phyloP scores from a whole-genome alignment of 1,284 basidiomycete species.

The Cutaneotrichosporon sp. region DNA sequence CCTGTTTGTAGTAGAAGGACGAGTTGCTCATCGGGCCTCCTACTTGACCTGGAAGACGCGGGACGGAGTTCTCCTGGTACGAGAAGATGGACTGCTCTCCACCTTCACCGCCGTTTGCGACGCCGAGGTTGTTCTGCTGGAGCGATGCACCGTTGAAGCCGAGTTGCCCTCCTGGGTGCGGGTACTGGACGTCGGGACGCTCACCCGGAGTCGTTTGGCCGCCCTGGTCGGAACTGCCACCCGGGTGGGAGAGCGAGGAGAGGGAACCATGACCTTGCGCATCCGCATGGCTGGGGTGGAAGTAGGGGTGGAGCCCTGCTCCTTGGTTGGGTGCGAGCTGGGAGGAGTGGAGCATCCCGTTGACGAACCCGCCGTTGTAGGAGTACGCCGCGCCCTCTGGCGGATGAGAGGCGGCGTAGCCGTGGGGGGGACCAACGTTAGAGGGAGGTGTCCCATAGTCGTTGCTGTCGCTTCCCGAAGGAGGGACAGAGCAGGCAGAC shows the following conservation, averaged over 20 bases:
- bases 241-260: conserved; percentile 8
- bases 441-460: conserved; percentile 32
- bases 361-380: conserved; percentile 37
- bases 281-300: conserved; percentile 21
- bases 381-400: conserved; percentile 41
- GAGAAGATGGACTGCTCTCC: conserved; percentile 23
- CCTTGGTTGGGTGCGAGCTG: conserved; percentile 19
- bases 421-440: conserved; percentile 23
- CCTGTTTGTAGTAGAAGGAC: conserved; percentile 24
- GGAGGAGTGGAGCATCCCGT: conserved; percentile 22
- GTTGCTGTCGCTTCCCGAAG: conserved; percentile 22
- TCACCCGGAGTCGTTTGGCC: conserved; percentile 10
- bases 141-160: conserved; percentile 12
- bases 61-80: conserved; percentile 23
- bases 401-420: conserved; percentile 47
- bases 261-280: conserved; percentile 13
- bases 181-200: conserved; percentile 10
- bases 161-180: conserved; percentile 10
- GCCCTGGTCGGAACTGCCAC: conserved; percentile 6
- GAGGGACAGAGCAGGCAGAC: conserved; percentile 20
- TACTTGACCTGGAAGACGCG: conserved; percentile 18
- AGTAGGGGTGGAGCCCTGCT: conserved; percentile 17
- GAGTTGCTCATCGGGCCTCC: conserved; percentile 21
- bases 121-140: conserved; percentile 15
- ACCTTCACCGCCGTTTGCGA: conserved; percentile 3